phyloP scores from a whole-genome alignment of 495 filamentous ascomycete genomes.

The Aspergillus funiculosus region DNA sequence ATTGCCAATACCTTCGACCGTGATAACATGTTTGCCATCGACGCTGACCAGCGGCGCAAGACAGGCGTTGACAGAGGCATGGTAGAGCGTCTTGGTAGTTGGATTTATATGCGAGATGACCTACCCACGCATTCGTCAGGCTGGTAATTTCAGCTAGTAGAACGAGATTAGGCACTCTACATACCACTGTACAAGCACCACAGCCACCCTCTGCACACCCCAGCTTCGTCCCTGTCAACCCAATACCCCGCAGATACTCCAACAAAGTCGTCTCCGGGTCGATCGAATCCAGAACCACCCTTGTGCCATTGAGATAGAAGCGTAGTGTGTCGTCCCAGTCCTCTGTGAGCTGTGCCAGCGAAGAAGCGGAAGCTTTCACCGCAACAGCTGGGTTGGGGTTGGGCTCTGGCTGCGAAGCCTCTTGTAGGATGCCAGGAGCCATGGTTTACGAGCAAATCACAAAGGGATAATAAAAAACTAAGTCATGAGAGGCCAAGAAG shows the following conservation, averaged over 20 bases:
- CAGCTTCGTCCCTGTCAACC: constrained; percentile 70
- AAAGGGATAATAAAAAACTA: too few relatives aligned
- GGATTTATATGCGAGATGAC: constrained; percentile 88
- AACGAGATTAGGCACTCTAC: not conserved
- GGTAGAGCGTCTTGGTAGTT: constrained; percentile 81
- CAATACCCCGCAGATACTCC: constrained; percentile 86
- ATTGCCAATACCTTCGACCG: constrained; percentile 94
- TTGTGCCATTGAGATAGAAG: constrained; percentile 96
- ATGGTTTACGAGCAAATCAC: too few relatives aligned
- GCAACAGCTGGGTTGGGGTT: constrained; percentile 31
- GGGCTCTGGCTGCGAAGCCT: constrained; percentile 41
- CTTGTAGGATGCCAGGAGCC: constrained; percentile 52
- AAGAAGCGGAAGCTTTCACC: constrained; percentile 17
- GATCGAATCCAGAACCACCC: constrained; percentile 70
- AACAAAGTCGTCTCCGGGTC: constrained; percentile 91
- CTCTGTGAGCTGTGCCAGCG: constrained; percentile 51
- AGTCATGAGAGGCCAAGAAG: not conserved
- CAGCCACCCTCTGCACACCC: constrained; percentile 93
- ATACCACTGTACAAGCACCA: constrained; percentile 90
- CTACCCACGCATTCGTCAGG: constrained; percentile 27
- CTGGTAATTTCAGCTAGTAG: not conserved
- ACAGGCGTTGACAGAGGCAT: constrained; percentile 91
- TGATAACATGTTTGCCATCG: constrained; percentile 98
- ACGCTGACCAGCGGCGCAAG: constrained; percentile 86
- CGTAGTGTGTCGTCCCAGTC: constrained; percentile 63